Conservation (phyloP, 805 yeast genomes). For the Pichia cephalocereana region DNA sequence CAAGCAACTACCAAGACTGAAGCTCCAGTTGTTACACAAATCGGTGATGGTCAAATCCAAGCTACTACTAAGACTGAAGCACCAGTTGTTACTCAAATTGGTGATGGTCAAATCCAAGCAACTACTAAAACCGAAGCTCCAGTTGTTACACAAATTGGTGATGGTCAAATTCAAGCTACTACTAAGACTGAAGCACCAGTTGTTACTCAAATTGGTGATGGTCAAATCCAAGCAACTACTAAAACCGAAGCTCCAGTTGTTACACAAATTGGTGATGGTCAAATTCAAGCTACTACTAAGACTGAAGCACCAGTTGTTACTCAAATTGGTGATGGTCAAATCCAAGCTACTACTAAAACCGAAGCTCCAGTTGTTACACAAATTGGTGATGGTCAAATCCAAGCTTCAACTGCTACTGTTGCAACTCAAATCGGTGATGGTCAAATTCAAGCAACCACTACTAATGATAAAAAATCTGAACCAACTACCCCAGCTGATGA, state of each 20-base stretch:
- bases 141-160: constrained; percentile 48
- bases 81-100: constrained; percentile 40
- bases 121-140: constrained; percentile 26
- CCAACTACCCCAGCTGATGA: constrained; percentile 18
- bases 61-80: constrained; percentile 27
- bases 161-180: constrained; percentile 52
- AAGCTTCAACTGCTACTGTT: constrained; percentile 34
- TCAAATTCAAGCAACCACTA: constrained; percentile 45
- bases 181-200: constrained; percentile 28
- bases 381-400: constrained; percentile 57
- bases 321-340: constrained; percentile 56
- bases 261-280: constrained; percentile 31
- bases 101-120: constrained; percentile 35
- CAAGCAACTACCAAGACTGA: constrained; percentile 29
- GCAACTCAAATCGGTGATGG: constrained; percentile 55
- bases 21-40: constrained; percentile 40
- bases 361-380: constrained; percentile 35
- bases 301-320: constrained; percentile 33
- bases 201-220: constrained; percentile 29
- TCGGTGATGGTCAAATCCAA: constrained; percentile 35
- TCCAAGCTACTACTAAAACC: constrained; percentile 38
- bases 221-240: constrained; percentile 43
- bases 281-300: constrained; percentile 26
- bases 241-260: constrained; percentile 29
- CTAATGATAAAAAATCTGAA: constrained; percentile 22